Base-by-base conservation (phyloP, 257 asterid genomes). In the Coffea eugenioides region DNA sequence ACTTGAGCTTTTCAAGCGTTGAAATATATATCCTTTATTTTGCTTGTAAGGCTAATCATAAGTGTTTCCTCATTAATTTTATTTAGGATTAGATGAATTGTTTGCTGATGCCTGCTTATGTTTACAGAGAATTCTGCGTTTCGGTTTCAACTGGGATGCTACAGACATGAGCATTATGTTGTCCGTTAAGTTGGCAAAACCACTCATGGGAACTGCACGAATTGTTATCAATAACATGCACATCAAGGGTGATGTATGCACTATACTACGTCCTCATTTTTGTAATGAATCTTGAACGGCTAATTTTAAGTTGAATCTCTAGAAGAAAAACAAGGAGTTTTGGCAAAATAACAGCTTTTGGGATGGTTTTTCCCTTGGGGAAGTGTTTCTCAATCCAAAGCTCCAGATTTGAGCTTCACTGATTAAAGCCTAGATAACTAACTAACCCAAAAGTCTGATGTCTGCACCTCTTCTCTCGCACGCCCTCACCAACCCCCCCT, bases 61-160 rank as follows among this genome's bases (percentile, higher is more conserved):
- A 75, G 39, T 81, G 31, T 25, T 31, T 31, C 31, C 31, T 31
- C 31, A 31, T 31, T 31, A 31, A 31, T 31, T 31, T 31, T 31
- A 31, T 31, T 31, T 31, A 31, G 31, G 31, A 7, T 66, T 73
- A 20, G 52, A 12, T 70, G 66, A 48, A 77, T 16, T 54, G 31
- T 48, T 14, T 78, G 57, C 85, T 85, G 67, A 88, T 71, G 73
- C 73, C 80, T 85, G 25, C 82, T 61, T 80, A 2, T 84, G 73
- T 75, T 84, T 54, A 80, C 98, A 96, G 98, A 70, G 82, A 80
- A 82, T 88, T 74, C 76, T 92, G 91, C 97, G 81, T 54, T 75
- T 88, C 88, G 93, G 99, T 81, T 96, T 96, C 76, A 97, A 94
- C 87, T 96, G 99, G 99, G 97, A 94, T 86, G 74, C 98, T 12